These are phyloP conservation scores for Clavaria fumosa DNA, from an alignment of 768 basidiomycete species.

Conservation along the genomic window DNA sequence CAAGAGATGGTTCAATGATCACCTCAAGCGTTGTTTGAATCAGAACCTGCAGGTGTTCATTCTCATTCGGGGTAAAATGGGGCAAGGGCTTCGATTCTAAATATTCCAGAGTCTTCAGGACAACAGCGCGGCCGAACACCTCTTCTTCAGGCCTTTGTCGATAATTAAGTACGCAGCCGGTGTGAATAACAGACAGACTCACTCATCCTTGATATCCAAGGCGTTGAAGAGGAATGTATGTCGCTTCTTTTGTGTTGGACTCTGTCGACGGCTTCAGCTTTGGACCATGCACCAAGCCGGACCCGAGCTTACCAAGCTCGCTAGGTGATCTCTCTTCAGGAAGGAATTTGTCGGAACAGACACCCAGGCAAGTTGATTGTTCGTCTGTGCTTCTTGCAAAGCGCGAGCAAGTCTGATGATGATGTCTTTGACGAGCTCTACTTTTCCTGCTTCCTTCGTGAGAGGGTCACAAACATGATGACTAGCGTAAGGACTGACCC, in stretches of 20 bases:
- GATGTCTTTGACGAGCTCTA: slow-evolving; percentile 72
- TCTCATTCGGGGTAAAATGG: slow-evolving; percentile 64
- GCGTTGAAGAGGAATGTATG: slow-evolving; percentile 42
- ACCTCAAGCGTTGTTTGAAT: slow-evolving; percentile 84
- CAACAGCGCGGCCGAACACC: slow-evolving; percentile 43
- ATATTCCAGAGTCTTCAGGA: slow-evolving; percentile 43
- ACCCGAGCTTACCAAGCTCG: too few species aligned
- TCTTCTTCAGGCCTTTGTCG: slow-evolving; percentile 34
- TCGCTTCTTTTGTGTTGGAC: slow-evolving; percentile 19
- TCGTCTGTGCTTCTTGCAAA: slow-evolving; percentile 16
- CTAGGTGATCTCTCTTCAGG: slow-evolving; percentile 22
- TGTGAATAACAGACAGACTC: too few species aligned
- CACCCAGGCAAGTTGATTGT: slow-evolving; percentile 20
- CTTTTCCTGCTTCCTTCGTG: slow-evolving; percentile 40
- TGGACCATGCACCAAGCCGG: too few species aligned
- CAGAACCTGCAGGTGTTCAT: slow-evolving; percentile 67
- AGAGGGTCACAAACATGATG: slow-evolving; percentile 1
- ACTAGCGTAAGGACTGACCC: slow-evolving; percentile 33
- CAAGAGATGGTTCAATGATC: slow-evolving; percentile 9
- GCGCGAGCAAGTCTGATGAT: slow-evolving; percentile 48
- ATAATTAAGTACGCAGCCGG: slow-evolving; percentile 3
- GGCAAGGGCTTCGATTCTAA: slow-evolving; percentile 52
- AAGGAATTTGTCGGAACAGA: slow-evolving; percentile 45
- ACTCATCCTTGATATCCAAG: too few species aligned
- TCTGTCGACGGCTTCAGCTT: too few species aligned